These are phyloP conservation scores for Geoglossum glabrum DNA, from an alignment of 495 filamentous ascomycete genomes.

Conservation along the genomic window DNA sequence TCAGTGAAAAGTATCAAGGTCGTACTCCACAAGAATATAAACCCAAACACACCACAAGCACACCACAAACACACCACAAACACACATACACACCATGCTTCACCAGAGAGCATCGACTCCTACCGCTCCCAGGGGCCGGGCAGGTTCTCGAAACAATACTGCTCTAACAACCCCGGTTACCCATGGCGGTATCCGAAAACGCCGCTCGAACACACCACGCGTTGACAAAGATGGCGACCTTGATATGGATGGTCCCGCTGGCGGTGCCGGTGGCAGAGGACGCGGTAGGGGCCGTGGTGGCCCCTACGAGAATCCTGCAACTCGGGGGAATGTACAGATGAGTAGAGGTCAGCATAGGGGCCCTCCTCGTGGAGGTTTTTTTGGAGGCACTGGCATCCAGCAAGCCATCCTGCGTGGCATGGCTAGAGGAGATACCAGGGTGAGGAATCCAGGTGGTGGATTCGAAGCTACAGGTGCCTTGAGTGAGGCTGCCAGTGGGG, in stretches of 20 bases:
- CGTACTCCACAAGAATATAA: too few relatives aligned
- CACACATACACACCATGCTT: not conserved
- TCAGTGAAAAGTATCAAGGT: too few relatives aligned
- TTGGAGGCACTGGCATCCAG: conserved; percentile 14
- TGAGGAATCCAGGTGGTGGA: conserved; percentile 16
- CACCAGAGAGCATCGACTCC: not conserved
- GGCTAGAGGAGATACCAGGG: conserved; percentile 4
- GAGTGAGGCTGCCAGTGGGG: conserved; percentile 17
- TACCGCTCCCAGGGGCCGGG: not conserved
- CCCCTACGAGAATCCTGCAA: not conserved
- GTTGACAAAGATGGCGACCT: conserved; percentile 69
- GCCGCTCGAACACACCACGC: conserved; percentile 24
- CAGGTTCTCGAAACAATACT: not conserved
- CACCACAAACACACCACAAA: not conserved
- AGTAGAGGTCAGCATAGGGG: not conserved
- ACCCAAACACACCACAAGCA: not conserved
- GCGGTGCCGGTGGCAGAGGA: conserved; percentile 20
- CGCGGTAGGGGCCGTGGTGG: conserved; percentile 17
- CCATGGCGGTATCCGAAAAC: conserved; percentile 58
- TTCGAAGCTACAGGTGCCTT: conserved; percentile 16
- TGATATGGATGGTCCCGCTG: conserved; percentile 43
- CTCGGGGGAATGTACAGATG: not conserved
- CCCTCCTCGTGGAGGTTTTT: not conserved
- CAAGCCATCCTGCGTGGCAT: conserved; percentile 22
- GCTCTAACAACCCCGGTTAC: not conserved